Percentiles rank a stretch among this genome's conserved stretches.
Conservation (phyloP, 257 asterid genomes). For the Rubia yunnanensis region DNA sequence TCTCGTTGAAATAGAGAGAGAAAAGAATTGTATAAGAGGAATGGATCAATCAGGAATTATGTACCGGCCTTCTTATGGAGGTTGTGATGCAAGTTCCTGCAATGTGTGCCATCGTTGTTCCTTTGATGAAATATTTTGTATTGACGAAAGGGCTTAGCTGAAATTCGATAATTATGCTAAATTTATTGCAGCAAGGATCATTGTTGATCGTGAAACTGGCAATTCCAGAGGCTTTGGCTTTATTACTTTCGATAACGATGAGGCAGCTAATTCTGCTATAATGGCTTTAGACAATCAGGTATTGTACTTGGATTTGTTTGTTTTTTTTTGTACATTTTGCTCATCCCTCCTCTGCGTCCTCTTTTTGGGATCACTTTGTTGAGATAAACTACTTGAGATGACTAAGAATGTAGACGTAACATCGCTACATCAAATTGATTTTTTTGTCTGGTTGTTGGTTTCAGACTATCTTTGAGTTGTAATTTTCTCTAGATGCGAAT, state of each 20-base stretch:
- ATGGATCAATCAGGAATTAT: neutral
- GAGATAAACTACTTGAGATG: neutral
- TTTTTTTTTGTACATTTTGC: neutral
- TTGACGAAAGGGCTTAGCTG: neutral
- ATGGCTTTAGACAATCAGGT: slow-evolving; percentile 91
- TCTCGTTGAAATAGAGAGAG: too few species aligned
- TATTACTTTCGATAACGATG: slow-evolving; percentile 45
- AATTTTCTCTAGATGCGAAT: neutral
- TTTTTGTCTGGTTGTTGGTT: neutral
- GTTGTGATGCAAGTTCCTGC: neutral
- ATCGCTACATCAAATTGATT: neutral
- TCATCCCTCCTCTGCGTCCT: neutral
- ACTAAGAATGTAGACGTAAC: neutral
- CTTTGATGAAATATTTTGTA: neutral
- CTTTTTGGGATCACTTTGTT: neutral
- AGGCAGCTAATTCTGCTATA: slow-evolving; percentile 83
- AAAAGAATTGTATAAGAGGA: neutral
- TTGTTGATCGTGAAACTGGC: slow-evolving; percentile 67
- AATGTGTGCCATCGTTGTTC: neutral
- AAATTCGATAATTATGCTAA: neutral
- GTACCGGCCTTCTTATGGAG: neutral
- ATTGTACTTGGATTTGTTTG: neutral
- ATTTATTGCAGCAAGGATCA: slow-evolving; percentile 50
- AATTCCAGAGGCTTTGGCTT: slow-evolving; percentile 91
- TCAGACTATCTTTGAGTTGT: neutral